phyloP scores from a whole-genome alignment of 148 eudicot genomes.

The Tetragonia tetragonoides region DNA sequence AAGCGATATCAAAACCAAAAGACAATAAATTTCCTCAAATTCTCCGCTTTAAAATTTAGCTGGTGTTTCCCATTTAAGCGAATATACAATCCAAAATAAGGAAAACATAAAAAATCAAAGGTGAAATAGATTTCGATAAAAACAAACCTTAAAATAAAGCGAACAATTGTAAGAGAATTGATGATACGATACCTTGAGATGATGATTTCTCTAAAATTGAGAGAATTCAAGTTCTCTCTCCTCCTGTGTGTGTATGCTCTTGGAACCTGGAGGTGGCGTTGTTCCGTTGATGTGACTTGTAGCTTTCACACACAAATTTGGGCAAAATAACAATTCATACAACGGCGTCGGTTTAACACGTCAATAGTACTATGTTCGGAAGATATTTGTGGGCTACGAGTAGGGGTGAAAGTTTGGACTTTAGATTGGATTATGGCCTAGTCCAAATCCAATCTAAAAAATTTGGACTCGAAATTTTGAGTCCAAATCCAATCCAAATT shows the following conservation, averaged over 20 bases:
- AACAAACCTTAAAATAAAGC: background rate
- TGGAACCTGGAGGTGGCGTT: background rate
- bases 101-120: background rate
- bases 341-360: background rate
- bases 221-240: background rate
- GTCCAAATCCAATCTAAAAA: no score
- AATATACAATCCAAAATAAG: background rate
- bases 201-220: background rate
- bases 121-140: background rate
- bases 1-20: background rate
- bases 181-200: slow-evolving; percentile 9
- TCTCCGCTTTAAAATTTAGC: background rate
- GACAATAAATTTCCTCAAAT: background rate
- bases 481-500: no score
- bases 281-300: no score
- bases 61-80: background rate
- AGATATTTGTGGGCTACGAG: no score
- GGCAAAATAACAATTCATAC: background rate
- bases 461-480: no score
- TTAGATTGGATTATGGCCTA: no score
- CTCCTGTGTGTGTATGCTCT: background rate
- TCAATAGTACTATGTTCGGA: no score
- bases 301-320: background rate
- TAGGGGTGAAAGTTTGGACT: no score
- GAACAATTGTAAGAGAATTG: background rate